Evolutionary conservation across 495 filamentous ascomycete species (phyloP), one percentile per base, ranked within the genome.

Genomic region (Niebla homalea): DNA sequence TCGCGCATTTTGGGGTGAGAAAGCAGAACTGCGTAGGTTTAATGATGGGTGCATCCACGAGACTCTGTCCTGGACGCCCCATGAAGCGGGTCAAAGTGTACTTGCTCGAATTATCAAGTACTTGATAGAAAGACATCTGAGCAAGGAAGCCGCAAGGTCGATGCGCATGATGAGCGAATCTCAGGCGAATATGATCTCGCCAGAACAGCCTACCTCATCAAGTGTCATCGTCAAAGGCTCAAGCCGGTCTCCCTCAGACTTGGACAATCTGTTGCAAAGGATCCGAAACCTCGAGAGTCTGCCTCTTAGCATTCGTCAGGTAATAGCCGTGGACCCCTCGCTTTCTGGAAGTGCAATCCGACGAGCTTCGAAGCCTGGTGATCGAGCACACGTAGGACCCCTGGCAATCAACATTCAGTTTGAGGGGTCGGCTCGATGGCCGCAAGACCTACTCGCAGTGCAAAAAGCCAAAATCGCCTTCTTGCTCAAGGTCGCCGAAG

Each of bases 391-490:
- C 3, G 63, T 62, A 23, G 58, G 60, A 22, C 74, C 78, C 3
- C 75, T 78, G 38, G 80, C 90, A 49, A 70, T 89, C 46, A 71
- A 85, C 35, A 72, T 98, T 21, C 89, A 90, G 55, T 96, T 98
- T 57, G 92, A 98, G 67, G 86, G 84, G 29, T 97, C 93, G 4
- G 79, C 78, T 10, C 83, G 89, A 49, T 98, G 92, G 92, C 93
- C 92, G 0, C 89, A 97, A 55, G 84, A 90, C 58, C 67, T 97
- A 7, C 72, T 72, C 10, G 89, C 92, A 3, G 90, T 98, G 40
- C 92, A 97, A 62, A 77, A 85, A 62, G 90, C 89, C 11, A 98
- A 98, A 65, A 74, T 90, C 20, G 93, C 90, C 0, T 93, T 98
- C 60, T 73, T 97, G 2, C 60, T 93, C 6, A 89, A 85, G 62